These are phyloP conservation scores for Buddleja alternifolia DNA, from an alignment of 257 asterid genomes.

Conservation along the genomic window DNA sequence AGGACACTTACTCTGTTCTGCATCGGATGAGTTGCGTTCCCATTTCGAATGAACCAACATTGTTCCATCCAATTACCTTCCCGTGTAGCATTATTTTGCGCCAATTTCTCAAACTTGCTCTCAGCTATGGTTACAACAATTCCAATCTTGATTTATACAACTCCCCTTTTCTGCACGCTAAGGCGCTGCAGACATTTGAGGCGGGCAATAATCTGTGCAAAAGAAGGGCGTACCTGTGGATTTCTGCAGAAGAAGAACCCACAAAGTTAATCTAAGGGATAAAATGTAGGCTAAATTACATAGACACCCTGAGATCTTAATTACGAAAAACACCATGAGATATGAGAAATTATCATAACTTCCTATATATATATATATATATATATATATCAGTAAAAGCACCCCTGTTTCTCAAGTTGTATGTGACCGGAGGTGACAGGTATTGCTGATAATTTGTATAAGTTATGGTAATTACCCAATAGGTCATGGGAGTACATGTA, in stretches of 20 bases:
- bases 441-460: too few species aligned
- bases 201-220: constrained; percentile 79
- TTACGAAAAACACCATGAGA: too few species aligned
- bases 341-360: too few species aligned
- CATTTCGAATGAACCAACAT: constrained; percentile 92
- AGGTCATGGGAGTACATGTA: too few species aligned
- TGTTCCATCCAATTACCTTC: constrained; percentile 46
- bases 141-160: constrained; percentile 40
- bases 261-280: not conserved
- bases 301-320: too few species aligned
- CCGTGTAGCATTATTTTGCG: constrained; percentile 21
- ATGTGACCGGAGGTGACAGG: too few species aligned
- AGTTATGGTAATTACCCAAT: too few species aligned
- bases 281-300: too few species aligned
- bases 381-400: too few species aligned
- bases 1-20: constrained; percentile 35
- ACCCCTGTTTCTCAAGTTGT: too few species aligned
- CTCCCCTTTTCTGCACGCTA: constrained; percentile 45
- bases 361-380: too few species aligned
- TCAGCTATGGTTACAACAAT: constrained; percentile 38
- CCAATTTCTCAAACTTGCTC: constrained; percentile 28
- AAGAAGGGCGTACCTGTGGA: constrained; percentile 82
- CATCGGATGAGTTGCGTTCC: constrained; percentile 65
- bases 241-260: constrained; percentile 53
- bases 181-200: constrained; percentile 75